Conservation (phyloP, 2,329 filamentous ascomycete species). For the Neofusicoccum sp. region DNA sequence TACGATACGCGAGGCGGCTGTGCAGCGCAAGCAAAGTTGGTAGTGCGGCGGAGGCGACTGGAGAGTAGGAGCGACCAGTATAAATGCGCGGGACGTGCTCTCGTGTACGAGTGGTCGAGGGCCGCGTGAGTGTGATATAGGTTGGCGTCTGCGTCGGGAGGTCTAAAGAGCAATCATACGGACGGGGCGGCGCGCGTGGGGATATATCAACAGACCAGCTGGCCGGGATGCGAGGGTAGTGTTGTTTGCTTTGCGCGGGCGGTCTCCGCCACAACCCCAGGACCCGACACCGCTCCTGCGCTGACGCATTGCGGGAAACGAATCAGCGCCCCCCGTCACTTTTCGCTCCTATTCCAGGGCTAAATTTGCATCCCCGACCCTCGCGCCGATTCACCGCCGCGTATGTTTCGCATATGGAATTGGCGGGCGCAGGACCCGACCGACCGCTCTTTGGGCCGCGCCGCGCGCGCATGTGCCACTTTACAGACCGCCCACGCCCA, state of each 20-base stretch:
- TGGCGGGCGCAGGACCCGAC: not conserved
- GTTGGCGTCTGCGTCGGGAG: not conserved
- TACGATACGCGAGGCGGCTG: not conserved
- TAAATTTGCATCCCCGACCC: no score
- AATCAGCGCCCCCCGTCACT: not conserved
- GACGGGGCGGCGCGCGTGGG: constrained; percentile 10
- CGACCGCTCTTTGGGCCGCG: not conserved
- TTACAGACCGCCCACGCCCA: not conserved
- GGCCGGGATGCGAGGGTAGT: not conserved
- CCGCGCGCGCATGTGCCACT: not conserved
- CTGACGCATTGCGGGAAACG: not conserved
- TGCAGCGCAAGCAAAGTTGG: not conserved
- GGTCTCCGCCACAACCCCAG: not conserved
- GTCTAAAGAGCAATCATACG: not conserved
- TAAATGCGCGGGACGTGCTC: not conserved
- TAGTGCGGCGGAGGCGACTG: not conserved
- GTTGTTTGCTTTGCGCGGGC: constrained; percentile 15
- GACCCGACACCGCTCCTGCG: not conserved
- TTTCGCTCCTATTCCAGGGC: no score
- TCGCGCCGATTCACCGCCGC: not conserved
- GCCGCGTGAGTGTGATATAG: constrained; percentile 13
- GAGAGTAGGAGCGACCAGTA: constrained; percentile 1
- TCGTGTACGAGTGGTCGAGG: not conserved
- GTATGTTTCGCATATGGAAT: not conserved
- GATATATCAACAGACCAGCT: constrained; percentile 7